Evolutionary conservation across 2,329 filamentous ascomycete genomes (phyloP).

Genomic region (Hymenoscyphus infarciens): DNA sequence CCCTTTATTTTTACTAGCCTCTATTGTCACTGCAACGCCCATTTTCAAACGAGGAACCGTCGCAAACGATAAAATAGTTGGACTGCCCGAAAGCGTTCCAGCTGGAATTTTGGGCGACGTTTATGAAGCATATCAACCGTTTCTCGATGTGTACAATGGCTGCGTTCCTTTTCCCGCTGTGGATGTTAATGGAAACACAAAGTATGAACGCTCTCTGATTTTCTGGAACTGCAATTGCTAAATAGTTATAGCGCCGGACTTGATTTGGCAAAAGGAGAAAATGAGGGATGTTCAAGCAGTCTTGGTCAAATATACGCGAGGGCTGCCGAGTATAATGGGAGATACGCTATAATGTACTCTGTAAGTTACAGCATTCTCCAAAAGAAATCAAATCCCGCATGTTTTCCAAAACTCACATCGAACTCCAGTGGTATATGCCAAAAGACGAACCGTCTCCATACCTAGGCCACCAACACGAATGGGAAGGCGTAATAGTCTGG

Average conservation of each 20-base stretch:
- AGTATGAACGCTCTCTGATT: not conserved
- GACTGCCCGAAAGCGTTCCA: slow-evolving; percentile 52
- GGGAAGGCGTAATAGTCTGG: slow-evolving; percentile 54
- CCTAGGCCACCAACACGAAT: slow-evolving; percentile 51
- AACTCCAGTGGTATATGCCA: slow-evolving; percentile 40
- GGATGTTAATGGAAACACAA: slow-evolving; percentile 36
- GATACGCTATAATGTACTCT: slow-evolving; percentile 49
- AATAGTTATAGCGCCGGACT: slow-evolving; percentile 27
- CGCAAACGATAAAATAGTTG: slow-evolving; percentile 45
- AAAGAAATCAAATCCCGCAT: not conserved
- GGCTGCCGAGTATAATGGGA: slow-evolving; percentile 38
- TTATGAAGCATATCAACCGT: slow-evolving; percentile 54
- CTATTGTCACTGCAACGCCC: not conserved
- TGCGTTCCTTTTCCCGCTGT: slow-evolving; percentile 63
- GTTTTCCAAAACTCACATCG: not conserved
- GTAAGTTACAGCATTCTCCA: slow-evolving; percentile 25
- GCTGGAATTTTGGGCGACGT: slow-evolving; percentile 43
- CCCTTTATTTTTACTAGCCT: not conserved
- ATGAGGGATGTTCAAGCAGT: slow-evolving; percentile 41
- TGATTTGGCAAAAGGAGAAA: slow-evolving; percentile 37
- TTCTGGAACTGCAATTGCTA: not conserved
- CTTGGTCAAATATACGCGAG: slow-evolving; percentile 51
- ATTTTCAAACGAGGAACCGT: slow-evolving; percentile 23
- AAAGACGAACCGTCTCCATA: slow-evolving; percentile 42
- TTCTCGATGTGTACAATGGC: slow-evolving; percentile 52